Evolutionary conservation across 495 filamentous ascomycete species (phyloP).

Genomic region (Penicillium cinerascens): DNA sequence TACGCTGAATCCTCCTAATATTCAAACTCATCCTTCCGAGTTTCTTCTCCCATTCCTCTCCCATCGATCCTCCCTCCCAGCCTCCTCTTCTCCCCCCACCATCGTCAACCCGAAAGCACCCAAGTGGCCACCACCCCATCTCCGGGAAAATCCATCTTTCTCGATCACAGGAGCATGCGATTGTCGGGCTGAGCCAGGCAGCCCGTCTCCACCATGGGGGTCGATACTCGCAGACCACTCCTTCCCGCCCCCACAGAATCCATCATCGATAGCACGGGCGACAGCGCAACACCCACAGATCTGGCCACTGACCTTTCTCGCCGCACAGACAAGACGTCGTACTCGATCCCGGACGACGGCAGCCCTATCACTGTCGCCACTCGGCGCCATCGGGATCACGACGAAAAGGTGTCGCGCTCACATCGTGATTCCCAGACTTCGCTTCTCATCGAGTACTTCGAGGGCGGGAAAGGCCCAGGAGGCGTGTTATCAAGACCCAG

Average conservation of each 20-base stretch:
- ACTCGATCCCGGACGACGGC: slow-evolving; percentile 94
- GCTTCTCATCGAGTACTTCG: slow-evolving; percentile 96
- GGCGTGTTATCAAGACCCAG: slow-evolving; percentile 69
- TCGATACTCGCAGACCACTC: slow-evolving; percentile 64
- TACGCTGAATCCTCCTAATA: slow-evolving; percentile 21
- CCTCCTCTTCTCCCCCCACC: slow-evolving; percentile 17
- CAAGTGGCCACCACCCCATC: slow-evolving; percentile 10
- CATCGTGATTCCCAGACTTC: slow-evolving; percentile 77
- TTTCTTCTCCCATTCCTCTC: slow-evolving; percentile 10
- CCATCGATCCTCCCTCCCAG: slow-evolving; percentile 2
- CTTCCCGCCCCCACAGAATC: slow-evolving; percentile 79
- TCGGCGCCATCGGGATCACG: slow-evolving; percentile 52
- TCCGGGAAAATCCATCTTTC: slow-evolving; percentile 16
- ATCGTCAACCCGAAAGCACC: slow-evolving; percentile 14
- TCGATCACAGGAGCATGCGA: slow-evolving; percentile 31
- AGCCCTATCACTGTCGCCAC: slow-evolving; percentile 86
- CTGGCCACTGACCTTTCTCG: slow-evolving; percentile 75
- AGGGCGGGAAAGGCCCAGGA: slow-evolving; percentile 69
- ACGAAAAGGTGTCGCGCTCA: slow-evolving; percentile 48
- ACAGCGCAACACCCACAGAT: slow-evolving; percentile 64
- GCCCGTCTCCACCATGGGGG: slow-evolving; percentile 58
- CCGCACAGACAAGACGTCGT: slow-evolving; percentile 74
- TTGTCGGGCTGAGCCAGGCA: slow-evolving; percentile 27
- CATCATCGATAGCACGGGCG: slow-evolving; percentile 57
- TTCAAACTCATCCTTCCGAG: slow-evolving; percentile 6